A percentile compares a stretch with the other conserved stretches of the same genome.
phyloP scores from a whole-genome alignment of 2,329 filamentous ascomycete genomes.

The Ascochyta fabae region DNA sequence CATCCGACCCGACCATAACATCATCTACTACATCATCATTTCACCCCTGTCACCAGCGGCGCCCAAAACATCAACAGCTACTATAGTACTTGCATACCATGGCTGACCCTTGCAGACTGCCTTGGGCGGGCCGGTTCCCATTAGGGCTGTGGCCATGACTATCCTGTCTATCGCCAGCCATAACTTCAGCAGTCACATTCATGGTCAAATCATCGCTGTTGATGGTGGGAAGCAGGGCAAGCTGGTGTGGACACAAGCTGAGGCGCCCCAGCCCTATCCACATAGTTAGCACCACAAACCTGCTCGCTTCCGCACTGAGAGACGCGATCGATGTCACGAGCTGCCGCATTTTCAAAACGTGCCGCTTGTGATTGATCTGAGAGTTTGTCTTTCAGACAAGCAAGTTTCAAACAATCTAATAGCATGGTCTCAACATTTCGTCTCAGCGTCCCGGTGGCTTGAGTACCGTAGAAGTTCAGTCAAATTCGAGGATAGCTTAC shows the following conservation, averaged over 20 bases:
- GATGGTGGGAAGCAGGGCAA: conserved; percentile 56
- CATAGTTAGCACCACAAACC: background rate
- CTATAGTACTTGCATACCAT: background rate
- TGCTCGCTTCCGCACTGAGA: background rate
- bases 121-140: conserved; percentile 48
- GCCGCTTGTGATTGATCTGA: background rate
- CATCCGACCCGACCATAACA: background rate
- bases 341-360: background rate
- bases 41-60: background rate
- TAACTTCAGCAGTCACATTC: conserved; percentile 53
- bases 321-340: background rate
- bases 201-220: conserved; percentile 55
- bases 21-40: background rate
- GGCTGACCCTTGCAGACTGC: conserved; percentile 37
- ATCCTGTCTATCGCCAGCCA: conserved; percentile 57
- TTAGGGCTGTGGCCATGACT: conserved; percentile 52
- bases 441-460: conserved; percentile 1
- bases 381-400: background rate
- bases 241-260: conserved; percentile 50
- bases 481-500: too few relatives aligned
- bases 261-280: conserved; percentile 12
- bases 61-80: background rate
- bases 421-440: background rate
- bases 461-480: too few relatives aligned
- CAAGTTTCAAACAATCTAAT: conserved; percentile 1